These are phyloP conservation scores for Ophiocordyceps sinensis DNA, from an alignment of 2,329 filamentous ascomycete species.

Conservation along the genomic window DNA sequence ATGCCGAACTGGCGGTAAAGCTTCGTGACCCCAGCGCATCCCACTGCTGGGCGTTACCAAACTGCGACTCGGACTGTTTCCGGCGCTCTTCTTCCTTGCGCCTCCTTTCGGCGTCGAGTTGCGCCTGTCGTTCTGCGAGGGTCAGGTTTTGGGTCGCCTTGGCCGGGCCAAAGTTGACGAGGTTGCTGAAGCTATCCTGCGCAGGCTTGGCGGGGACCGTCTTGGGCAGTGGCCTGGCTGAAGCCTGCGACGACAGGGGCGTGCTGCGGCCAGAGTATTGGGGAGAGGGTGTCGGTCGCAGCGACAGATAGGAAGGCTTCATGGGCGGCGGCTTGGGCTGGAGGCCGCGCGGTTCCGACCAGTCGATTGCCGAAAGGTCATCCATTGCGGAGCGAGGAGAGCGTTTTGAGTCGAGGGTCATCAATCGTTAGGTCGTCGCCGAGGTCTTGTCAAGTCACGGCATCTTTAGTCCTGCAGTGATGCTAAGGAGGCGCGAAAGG, in stretches of 20 bases:
- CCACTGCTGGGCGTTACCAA: slow-evolving; percentile 64
- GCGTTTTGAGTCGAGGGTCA: slow-evolving; percentile 8
- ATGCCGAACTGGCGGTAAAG: slow-evolving; percentile 21
- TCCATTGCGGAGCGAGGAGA: slow-evolving; percentile 33
- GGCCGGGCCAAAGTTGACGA: slow-evolving; percentile 44
- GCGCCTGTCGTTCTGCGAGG: slow-evolving; percentile 63
- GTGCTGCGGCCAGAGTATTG: slow-evolving; percentile 41
- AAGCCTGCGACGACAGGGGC: slow-evolving; percentile 35
- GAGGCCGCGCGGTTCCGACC: slow-evolving; percentile 28
- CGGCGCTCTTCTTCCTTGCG: slow-evolving; percentile 61
- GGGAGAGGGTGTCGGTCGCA: slow-evolving; percentile 42
- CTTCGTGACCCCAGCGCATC: slow-evolving; percentile 50
- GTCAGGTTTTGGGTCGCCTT: slow-evolving; percentile 57
- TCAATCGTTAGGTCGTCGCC: slow-evolving; percentile 9
- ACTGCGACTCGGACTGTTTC: slow-evolving; percentile 60
- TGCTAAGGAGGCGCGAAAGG: neutral
- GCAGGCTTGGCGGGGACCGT: slow-evolving; percentile 33
- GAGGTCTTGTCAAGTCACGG: neutral
- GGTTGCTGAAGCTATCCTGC: slow-evolving; percentile 64
- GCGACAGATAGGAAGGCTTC: slow-evolving; percentile 31
- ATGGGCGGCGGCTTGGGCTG: slow-evolving; percentile 24
- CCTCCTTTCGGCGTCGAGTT: slow-evolving; percentile 48
- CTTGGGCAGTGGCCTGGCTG: slow-evolving; percentile 27
- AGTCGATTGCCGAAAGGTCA: slow-evolving; percentile 46
- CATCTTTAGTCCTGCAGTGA: neutral